Percentiles rank a stretch among this genome's conserved stretches.
Conservation (phyloP, 768 basidiomycete genomes). For the Tephrocybe sp. region DNA sequence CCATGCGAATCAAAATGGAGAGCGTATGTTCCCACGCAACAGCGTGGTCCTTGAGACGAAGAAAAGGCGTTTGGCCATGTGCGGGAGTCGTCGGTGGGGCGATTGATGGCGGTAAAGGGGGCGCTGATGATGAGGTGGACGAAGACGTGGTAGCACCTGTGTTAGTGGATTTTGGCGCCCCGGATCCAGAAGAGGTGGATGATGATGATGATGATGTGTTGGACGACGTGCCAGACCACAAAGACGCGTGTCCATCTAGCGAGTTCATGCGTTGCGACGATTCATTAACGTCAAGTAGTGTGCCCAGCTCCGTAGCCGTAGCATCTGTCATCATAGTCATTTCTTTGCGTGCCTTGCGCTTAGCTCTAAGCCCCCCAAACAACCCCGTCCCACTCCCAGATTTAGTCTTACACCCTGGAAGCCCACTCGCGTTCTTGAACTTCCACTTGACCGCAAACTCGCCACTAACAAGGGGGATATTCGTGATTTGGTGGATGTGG, state of each 20-base stretch:
- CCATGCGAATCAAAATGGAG: slow-evolving; percentile 54
- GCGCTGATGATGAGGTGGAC: slow-evolving; percentile 11
- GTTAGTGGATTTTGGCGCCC: slow-evolving; percentile 7
- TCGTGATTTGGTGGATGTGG: slow-evolving; percentile 63
- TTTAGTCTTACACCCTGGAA: slow-evolving; percentile 33
- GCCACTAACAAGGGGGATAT: slow-evolving; percentile 69
- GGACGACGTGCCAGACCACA: slow-evolving; percentile 13
- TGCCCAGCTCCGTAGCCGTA: background rate
- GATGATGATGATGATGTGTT: slow-evolving; percentile 16
- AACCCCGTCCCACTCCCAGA: slow-evolving; percentile 38
- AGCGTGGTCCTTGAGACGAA: slow-evolving; percentile 60
- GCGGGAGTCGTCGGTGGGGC: slow-evolving; percentile 30
- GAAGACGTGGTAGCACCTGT: slow-evolving; percentile 5
- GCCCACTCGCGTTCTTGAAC: slow-evolving; percentile 51
- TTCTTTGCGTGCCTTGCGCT: slow-evolving; percentile 23
- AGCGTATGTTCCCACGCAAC: slow-evolving; percentile 61
- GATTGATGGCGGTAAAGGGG: slow-evolving; percentile 7
- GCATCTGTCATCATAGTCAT: slow-evolving; percentile 1
- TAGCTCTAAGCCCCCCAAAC: slow-evolving; percentile 28
- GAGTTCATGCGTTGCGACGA: slow-evolving; percentile 5
- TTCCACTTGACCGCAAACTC: slow-evolving; percentile 72
- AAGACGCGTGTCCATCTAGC: slow-evolving; percentile 12
- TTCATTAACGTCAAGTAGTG: background rate
- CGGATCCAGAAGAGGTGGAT: slow-evolving; percentile 11
- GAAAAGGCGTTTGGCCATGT: slow-evolving; percentile 60